phyloP scores from a whole-genome alignment of 768 basidiomycete species.

The Imleria badia region DNA sequence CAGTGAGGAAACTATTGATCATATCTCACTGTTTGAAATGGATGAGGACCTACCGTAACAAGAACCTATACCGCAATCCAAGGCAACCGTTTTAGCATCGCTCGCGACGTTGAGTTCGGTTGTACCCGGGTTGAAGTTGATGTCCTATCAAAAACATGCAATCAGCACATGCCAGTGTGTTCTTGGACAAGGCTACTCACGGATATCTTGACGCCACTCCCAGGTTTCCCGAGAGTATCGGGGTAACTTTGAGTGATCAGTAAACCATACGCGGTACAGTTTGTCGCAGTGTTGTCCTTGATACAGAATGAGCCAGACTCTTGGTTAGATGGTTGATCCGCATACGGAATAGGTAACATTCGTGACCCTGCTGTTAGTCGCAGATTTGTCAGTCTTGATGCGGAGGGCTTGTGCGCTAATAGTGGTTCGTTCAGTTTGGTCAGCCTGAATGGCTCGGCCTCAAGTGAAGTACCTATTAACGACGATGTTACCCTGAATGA shows the following conservation, averaged over 20 bases:
- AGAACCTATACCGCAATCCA: conserved; percentile 54
- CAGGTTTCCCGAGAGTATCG: conserved; percentile 48
- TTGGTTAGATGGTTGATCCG: not conserved
- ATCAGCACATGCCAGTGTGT: not conserved
- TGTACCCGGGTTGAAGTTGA: conserved; percentile 45
- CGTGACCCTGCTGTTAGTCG: conserved; percentile 47
- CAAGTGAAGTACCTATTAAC: conserved; percentile 44
- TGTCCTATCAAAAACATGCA: conserved; percentile 33
- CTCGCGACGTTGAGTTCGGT: conserved; percentile 44
- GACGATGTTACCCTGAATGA: conserved; percentile 52
- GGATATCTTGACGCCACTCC: conserved; percentile 56
- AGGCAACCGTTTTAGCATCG: conserved; percentile 45
- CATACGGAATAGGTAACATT: conserved; percentile 51
- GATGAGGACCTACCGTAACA: conserved; percentile 43
- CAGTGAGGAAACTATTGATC: not conserved
- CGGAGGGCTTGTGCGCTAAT: conserved; percentile 54
- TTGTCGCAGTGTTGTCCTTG: conserved; percentile 53
- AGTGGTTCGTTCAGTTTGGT: not conserved
- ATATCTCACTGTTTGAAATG: not conserved
- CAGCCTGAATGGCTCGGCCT: not conserved
- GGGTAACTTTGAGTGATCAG: conserved; percentile 68
- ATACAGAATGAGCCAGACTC: not conserved
- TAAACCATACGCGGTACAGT: conserved; percentile 50
- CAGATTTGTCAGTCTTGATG: conserved; percentile 54
- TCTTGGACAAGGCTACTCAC: conserved; percentile 36